Evolutionary conservation across 768 basidiomycete genomes (phyloP).

Genomic region (Pholiota microspora): DNA sequence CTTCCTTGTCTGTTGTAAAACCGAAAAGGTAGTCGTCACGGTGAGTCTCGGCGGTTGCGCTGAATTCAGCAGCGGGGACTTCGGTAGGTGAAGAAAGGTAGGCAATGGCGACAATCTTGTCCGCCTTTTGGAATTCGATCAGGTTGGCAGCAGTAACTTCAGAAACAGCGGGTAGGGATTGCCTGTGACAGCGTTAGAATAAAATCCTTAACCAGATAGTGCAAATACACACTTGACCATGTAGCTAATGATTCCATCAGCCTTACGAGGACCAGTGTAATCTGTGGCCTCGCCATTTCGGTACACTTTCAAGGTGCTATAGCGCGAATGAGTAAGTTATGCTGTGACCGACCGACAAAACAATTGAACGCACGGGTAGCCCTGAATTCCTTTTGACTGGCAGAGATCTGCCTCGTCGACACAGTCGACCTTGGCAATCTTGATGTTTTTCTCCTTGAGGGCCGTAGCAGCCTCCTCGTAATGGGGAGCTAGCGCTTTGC

Average conservation of each 20-base stretch:
- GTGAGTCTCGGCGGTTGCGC: constrained; percentile 76
- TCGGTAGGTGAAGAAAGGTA: constrained; percentile 78
- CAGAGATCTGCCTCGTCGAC: constrained; percentile 93
- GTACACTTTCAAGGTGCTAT: constrained; percentile 89
- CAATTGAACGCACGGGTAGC: constrained; percentile 79
- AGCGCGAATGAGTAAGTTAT: background rate
- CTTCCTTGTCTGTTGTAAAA: constrained; percentile 67
- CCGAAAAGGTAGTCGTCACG: constrained; percentile 96
- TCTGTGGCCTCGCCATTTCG: constrained; percentile 77
- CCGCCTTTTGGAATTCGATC: constrained; percentile 81
- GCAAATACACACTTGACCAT: constrained; percentile 80
- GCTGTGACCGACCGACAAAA: background rate
- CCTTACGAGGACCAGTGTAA: constrained; percentile 87
- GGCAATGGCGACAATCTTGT: constrained; percentile 88
- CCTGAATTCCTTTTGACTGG: constrained; percentile 81
- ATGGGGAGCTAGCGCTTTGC: constrained; percentile 92
- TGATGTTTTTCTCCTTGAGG: constrained; percentile 87
- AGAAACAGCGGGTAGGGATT: constrained; percentile 92
- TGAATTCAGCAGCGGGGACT: constrained; percentile 71
- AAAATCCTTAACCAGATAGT: background rate
- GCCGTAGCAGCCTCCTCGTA: constrained; percentile 93
- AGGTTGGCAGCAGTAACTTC: constrained; percentile 74
- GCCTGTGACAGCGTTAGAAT: constrained; percentile 40
- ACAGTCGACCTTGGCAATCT: constrained; percentile 95
- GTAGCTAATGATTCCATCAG: constrained; percentile 94